phyloP scores from a whole-genome alignment of 1,284 basidiomycete genomes.

The Leucoagaricus sp. region DNA sequence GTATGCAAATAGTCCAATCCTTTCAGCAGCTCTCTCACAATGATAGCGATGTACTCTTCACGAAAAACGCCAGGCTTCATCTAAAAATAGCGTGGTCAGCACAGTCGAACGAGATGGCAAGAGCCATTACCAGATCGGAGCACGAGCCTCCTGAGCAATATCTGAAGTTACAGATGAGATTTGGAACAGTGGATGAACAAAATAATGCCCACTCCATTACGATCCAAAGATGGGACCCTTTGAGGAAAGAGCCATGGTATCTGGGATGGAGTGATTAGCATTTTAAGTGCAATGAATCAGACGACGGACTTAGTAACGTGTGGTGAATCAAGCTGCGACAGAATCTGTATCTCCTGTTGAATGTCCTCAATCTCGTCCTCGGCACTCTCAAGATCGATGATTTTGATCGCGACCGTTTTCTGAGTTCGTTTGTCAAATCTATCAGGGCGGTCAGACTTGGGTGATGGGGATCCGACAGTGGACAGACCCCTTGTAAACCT shows the following conservation, averaged over 20 bases:
- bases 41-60: slow-evolving; percentile 98
- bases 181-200: slow-evolving; percentile 13
- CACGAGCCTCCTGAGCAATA: slow-evolving; percentile 87
- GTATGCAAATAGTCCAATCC: slow-evolving; percentile 95
- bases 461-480: slow-evolving; percentile 1
- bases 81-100: slow-evolving; percentile 43
- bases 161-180: slow-evolving; percentile 36
- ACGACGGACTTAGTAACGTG: slow-evolving; percentile 87
- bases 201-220: slow-evolving; percentile 87
- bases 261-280: slow-evolving; percentile 34
- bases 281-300: slow-evolving; percentile 19
- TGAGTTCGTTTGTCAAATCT: slow-evolving; percentile 93
- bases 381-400: slow-evolving; percentile 97
- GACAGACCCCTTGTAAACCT: slow-evolving; percentile 92
- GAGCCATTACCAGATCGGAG: slow-evolving; percentile 68
- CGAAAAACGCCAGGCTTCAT: slow-evolving; percentile 98
- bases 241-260: slow-evolving; percentile 95
- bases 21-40: slow-evolving; percentile 87
- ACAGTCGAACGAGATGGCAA: slow-evolving; percentile 7
- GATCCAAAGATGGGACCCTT: slow-evolving; percentile 96
- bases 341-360: slow-evolving; percentile 97
- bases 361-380: slow-evolving; percentile 99
- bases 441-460: slow-evolving; percentile 1
- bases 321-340: slow-evolving; percentile 95
- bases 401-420: slow-evolving; percentile 96